These are phyloP conservation scores for Citeromyces hawaiiensis DNA, from an alignment of 1,139 yeast species.

Conservation along the genomic window DNA sequence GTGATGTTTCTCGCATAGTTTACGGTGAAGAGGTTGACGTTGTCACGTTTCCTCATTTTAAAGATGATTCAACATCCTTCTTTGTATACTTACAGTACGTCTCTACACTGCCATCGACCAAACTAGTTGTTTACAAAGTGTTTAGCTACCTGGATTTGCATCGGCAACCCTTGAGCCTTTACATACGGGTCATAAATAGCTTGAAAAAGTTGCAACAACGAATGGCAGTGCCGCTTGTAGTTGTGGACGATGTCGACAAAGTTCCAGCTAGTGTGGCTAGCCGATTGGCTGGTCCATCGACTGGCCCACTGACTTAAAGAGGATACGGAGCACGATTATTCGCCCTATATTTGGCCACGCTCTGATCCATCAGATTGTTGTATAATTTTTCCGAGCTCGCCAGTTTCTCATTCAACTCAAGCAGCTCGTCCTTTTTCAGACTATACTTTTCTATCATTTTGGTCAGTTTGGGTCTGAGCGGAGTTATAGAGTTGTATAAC, in stretches of 20 bases:
- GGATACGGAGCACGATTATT: neutral
- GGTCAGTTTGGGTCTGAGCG: constrained; percentile 63
- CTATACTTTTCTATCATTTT: constrained; percentile 65
- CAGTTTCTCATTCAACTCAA: constrained; percentile 57
- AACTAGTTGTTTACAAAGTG: neutral
- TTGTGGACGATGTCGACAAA: neutral
- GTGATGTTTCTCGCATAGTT: neutral
- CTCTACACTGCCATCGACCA: neutral
- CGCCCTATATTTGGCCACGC: constrained; percentile 6
- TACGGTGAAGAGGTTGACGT: neutral
- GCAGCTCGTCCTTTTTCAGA: constrained; percentile 59
- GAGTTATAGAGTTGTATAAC: constrained; percentile 56
- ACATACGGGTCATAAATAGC: neutral
- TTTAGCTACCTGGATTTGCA: neutral
- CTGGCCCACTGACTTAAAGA: too few relatives aligned
- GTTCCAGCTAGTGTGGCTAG: neutral
- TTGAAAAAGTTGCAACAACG: neutral
- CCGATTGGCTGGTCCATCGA: neutral
- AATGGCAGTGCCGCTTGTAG: neutral
- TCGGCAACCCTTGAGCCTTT: neutral
- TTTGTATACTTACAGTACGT: neutral
- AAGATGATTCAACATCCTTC: neutral
- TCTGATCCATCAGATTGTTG: constrained; percentile 49
- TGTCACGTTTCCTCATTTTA: neutral
- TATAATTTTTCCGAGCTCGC: constrained; percentile 54